phyloP scores from a whole-genome alignment of 257 asterid genomes.

The Solanum arcanum region DNA sequence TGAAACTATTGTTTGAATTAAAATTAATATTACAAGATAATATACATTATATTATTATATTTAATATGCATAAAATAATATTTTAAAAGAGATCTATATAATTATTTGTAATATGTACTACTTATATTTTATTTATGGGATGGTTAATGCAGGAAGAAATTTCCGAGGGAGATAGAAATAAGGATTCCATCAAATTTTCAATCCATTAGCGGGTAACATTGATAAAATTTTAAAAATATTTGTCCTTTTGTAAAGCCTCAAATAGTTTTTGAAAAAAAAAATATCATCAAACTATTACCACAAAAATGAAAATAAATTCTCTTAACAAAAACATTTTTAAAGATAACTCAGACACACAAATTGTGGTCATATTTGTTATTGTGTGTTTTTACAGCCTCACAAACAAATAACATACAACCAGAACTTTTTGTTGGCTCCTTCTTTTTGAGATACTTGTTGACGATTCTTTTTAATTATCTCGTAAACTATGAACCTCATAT shows the following conservation, averaged over 20 bases:
- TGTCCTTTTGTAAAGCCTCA: no score
- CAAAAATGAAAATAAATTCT: no score
- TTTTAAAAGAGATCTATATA: neutral
- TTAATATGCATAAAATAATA: no score
- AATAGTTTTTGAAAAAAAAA: no score
- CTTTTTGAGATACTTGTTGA: neutral
- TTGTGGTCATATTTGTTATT: no score
- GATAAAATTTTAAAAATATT: no score
- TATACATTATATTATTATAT: neutral
- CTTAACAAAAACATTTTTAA: no score
- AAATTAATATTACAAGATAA: neutral
- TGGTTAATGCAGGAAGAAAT: neutral
- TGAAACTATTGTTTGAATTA: no score
- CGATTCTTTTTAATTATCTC: neutral
- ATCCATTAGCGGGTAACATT: no score
- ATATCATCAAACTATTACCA: no score
- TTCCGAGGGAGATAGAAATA: neutral
- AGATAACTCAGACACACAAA: no score
- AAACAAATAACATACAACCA: neutral
- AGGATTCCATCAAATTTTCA: neutral
- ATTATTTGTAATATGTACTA: neutral
- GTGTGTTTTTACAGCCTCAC: neutral
- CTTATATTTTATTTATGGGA: neutral
- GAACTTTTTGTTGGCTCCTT: neutral
- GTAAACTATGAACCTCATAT: neutral